These are phyloP conservation scores for Fusarium burgessii DNA, from an alignment of 2,329 filamentous ascomycete species.

Conservation along the genomic window DNA sequence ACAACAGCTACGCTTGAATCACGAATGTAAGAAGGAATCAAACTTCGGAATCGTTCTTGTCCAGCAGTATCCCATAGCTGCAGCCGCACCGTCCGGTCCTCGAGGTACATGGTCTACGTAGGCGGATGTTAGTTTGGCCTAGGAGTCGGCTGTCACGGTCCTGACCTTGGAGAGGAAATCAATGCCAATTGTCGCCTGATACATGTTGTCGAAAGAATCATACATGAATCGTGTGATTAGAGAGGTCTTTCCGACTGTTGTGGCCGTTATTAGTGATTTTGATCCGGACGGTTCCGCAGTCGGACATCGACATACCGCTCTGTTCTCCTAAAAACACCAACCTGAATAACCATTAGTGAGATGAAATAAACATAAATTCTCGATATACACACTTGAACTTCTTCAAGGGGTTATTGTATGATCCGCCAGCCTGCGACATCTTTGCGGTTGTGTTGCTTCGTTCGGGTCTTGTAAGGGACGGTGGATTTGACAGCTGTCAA, in stretches of 20 bases:
- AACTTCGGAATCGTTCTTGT: conserved; percentile 94
- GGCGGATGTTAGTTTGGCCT: conserved; percentile 34
- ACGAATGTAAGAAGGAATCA: conserved; percentile 98
- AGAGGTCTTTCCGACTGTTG: conserved; percentile 94
- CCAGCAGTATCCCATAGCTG: conserved; percentile 99
- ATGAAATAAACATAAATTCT: neutral
- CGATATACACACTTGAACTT: conserved; percentile 88
- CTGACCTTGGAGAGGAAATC: conserved; percentile 97
- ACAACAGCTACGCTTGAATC: conserved; percentile 98
- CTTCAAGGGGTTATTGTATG: conserved; percentile 99
- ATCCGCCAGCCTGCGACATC: conserved; percentile 87
- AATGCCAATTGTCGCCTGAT: conserved; percentile 99
- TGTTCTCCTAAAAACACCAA: conserved; percentile 98
- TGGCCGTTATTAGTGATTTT: conserved; percentile 43
- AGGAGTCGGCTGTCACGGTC: conserved; percentile 12
- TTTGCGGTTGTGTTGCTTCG: conserved; percentile 50
- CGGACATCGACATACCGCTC: conserved; percentile 77
- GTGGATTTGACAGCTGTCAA: conserved; percentile 44
- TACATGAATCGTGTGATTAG: conserved; percentile 99
- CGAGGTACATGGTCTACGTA: conserved; percentile 92
- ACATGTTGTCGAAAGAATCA: conserved; percentile 99
- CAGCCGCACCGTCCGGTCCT: conserved; percentile 96
- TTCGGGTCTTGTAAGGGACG: conserved; percentile 27
- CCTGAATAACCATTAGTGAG: conserved; percentile 61
- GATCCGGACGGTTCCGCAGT: conserved; percentile 32